Conservation (phyloP, 1,139 yeast genomes). For the Pichia inconspicua region DNA sequence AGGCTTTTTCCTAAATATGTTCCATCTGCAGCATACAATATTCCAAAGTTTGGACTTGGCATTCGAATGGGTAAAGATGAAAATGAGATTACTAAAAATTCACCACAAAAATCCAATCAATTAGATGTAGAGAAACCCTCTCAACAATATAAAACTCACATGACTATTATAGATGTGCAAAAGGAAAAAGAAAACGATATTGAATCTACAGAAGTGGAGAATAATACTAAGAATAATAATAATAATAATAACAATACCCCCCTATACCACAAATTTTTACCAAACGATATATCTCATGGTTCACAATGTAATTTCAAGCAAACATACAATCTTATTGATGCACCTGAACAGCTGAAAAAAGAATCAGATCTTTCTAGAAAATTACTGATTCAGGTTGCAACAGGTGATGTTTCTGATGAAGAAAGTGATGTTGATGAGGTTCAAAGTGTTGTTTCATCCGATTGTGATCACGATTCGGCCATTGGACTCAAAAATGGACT, state of each 20-base stretch:
- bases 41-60: constrained; percentile 9
- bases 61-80: background rate
- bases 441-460: background rate
- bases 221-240: background rate
- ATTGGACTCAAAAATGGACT: background rate
- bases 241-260: background rate
- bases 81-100: background rate
- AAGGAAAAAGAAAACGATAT: background rate
- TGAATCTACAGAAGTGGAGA: background rate
- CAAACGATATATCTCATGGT: background rate
- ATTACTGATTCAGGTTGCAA: background rate
- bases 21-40: background rate
- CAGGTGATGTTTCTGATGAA: constrained; percentile 3
- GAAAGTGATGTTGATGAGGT: background rate
- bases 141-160: background rate
- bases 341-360: background rate
- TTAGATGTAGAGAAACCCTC: background rate
- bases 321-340: background rate
- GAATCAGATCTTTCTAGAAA: background rate
- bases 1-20: constrained; percentile 9
- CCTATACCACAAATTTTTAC: background rate
- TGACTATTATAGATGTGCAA: background rate
- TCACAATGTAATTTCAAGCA: background rate
- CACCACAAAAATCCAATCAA: background rate
- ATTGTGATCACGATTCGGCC: background rate